Evolutionary conservation across 2,329 filamentous ascomycete genomes (phyloP).

Genomic region (Penicillium sp.): DNA sequence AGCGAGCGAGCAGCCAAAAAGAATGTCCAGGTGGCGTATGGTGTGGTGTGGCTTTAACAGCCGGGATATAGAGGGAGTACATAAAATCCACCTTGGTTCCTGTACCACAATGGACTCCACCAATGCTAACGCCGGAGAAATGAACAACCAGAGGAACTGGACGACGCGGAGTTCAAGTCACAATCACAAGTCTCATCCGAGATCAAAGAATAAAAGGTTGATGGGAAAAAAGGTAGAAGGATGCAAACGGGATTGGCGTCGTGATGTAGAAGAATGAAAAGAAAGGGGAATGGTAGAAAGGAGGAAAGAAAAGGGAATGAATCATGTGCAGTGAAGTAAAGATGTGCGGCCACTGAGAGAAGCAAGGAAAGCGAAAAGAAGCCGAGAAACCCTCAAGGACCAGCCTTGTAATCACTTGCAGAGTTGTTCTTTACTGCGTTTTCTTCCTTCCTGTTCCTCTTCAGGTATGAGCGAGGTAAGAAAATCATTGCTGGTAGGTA

Average conservation of each 20-base stretch:
- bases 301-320: slow-evolving; percentile 20
- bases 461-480: slow-evolving; percentile 15
- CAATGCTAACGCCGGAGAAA: slow-evolving; percentile 42
- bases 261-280: slow-evolving; percentile 14
- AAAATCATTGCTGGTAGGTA: slow-evolving; percentile 31
- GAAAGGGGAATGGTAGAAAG: slow-evolving; percentile 18
- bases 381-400: slow-evolving; percentile 34
- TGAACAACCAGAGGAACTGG: slow-evolving; percentile 33
- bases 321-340: slow-evolving; percentile 43
- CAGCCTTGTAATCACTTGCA: slow-evolving; percentile 35
- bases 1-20: neutral
- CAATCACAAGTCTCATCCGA: slow-evolving; percentile 26
- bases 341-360: slow-evolving; percentile 18
- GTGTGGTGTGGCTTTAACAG: slow-evolving; percentile 4
- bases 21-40: neutral
- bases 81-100: slow-evolving; percentile 33
- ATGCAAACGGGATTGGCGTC: slow-evolving; percentile 1
- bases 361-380: slow-evolving; percentile 7
- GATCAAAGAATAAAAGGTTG: slow-evolving; percentile 17
- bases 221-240: slow-evolving; percentile 6
- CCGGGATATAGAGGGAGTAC: slow-evolving; percentile 30
- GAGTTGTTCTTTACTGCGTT: slow-evolving; percentile 13
- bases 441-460: neutral
- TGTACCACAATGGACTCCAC: slow-evolving; percentile 38
- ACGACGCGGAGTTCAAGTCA: slow-evolving; percentile 26